Conservation (phyloP, 305 asterid genomes). For the Fraxinus angustifolia region DNA sequence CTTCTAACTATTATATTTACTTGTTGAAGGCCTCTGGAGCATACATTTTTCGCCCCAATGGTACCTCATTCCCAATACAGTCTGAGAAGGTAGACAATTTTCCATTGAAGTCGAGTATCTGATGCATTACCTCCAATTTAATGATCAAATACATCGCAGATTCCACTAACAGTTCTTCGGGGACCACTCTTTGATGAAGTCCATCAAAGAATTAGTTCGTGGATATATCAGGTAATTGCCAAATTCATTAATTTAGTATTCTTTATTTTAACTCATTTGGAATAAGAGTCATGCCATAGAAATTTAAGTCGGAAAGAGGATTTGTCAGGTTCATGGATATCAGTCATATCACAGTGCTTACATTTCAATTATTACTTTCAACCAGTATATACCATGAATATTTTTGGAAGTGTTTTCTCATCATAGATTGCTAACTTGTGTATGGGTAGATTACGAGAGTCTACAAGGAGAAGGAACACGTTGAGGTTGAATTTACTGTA, state of each 20-base stretch:
- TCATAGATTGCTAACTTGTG: conserved; percentile 19
- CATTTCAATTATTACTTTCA: not conserved
- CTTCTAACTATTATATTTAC: conserved; percentile 9
- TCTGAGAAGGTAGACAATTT: conserved; percentile 53
- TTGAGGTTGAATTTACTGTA: conserved; percentile 81
- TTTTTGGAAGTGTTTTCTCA: not conserved
- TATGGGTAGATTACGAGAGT: conserved; percentile 70
- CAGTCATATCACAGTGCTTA: not conserved
- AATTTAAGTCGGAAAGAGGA: not conserved
- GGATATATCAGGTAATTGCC: conserved; percentile 84
- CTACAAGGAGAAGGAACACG: conserved; percentile 86
- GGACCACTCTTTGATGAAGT: conserved; percentile 91
- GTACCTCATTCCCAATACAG: conserved; percentile 43
- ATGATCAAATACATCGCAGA: conserved; percentile 35
- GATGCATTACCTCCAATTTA: conserved; percentile 6
- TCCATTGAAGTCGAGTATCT: not conserved
- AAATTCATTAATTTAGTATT: conserved; percentile 6
- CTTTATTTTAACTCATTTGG: not conserved
- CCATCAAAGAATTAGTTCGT: conserved; percentile 74
- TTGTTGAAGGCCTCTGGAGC: conserved; percentile 85
- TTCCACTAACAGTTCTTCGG: conserved; percentile 54
- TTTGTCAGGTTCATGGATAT: not conserved
- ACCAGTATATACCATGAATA: not conserved
- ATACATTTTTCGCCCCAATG: conserved; percentile 85
- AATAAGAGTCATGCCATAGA: not conserved